Conservation (phyloP, 768 basidiomycete genomes). For the Paxillus involutus region DNA sequence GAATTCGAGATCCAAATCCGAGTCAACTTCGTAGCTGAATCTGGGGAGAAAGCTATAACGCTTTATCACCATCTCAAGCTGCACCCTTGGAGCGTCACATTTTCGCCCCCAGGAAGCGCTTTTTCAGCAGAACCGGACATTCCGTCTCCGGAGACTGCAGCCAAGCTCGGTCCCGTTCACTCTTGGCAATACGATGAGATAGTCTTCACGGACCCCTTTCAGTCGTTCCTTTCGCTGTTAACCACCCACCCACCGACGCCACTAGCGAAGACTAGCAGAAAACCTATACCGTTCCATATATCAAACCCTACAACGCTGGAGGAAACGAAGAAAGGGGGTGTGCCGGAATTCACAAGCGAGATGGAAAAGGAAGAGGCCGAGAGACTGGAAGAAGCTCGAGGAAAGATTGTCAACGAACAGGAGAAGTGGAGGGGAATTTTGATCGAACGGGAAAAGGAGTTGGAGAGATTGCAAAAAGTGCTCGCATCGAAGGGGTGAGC, state of each 20-base stretch:
- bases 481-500: conserved; percentile 18
- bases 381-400: conserved; percentile 73
- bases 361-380: conserved; percentile 91
- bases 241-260: conserved; percentile 82
- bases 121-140: conserved; percentile 57
- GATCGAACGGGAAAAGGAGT: conserved; percentile 81
- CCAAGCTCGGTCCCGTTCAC: conserved; percentile 77
- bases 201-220: conserved; percentile 92
- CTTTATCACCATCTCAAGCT: conserved; percentile 95
- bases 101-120: conserved; percentile 11
- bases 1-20: conserved; percentile 97
- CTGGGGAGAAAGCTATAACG: conserved; percentile 85
- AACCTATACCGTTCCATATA: conserved; percentile 70
- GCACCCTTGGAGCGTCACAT: conserved; percentile 75
- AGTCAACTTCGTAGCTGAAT: conserved; percentile 85
- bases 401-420: conserved; percentile 70
- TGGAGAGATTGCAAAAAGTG: conserved; percentile 63
- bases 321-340: conserved; percentile 58
- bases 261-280: conserved; percentile 58
- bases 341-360: conserved; percentile 79
- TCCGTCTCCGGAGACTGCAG: conserved; percentile 63
- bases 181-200: conserved; percentile 99
- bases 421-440: conserved; percentile 67
- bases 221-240: conserved; percentile 79
- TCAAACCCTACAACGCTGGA: conserved; percentile 61